phyloP scores from a whole-genome alignment of 1,284 basidiomycete species.

The Rhizoctonia solani region DNA sequence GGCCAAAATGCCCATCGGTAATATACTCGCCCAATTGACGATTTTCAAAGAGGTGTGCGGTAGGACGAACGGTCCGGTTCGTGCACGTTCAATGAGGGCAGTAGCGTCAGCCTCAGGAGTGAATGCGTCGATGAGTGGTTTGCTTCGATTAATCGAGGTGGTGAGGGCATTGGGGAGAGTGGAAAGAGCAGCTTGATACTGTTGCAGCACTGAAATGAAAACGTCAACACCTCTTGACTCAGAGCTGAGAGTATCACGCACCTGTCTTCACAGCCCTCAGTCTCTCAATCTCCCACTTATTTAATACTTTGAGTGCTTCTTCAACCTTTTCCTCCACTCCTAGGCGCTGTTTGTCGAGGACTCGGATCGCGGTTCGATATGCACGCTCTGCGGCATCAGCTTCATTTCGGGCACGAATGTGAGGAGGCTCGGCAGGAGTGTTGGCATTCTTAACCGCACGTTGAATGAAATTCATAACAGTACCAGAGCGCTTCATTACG shows the following conservation, averaged over 20 bases:
- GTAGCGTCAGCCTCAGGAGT: slow-evolving; percentile 77
- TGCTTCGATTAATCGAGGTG: slow-evolving; percentile 53
- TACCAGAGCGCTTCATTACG: slow-evolving; percentile 67
- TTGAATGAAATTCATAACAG: slow-evolving; percentile 69
- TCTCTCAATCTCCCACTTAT: slow-evolving; percentile 84
- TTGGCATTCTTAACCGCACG: slow-evolving; percentile 61
- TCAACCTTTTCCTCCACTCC: slow-evolving; percentile 84
- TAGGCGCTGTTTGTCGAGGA: slow-evolving; percentile 77
- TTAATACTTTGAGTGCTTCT: slow-evolving; percentile 74
- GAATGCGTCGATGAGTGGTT: slow-evolving; percentile 14
- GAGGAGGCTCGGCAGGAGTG: slow-evolving; percentile 58
- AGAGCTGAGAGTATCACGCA: slow-evolving; percentile 43
- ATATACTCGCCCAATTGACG: slow-evolving; percentile 67
- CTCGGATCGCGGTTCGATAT: slow-evolving; percentile 75
- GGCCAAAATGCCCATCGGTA: slow-evolving; percentile 83
- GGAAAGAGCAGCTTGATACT: slow-evolving; percentile 78
- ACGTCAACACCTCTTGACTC: slow-evolving; percentile 27
- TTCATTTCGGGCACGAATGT: slow-evolving; percentile 71
- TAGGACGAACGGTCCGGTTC: slow-evolving; percentile 87
- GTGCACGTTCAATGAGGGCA: slow-evolving; percentile 84
- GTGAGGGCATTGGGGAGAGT: slow-evolving; percentile 70
- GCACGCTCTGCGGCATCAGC: slow-evolving; percentile 76
- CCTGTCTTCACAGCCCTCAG: slow-evolving; percentile 82
- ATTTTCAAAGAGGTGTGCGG: slow-evolving; percentile 81
- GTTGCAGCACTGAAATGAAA: slow-evolving; percentile 63